Base-by-base conservation (phyloP, 2,329 filamentous ascomycete species). In the Diatrype stigma region DNA sequence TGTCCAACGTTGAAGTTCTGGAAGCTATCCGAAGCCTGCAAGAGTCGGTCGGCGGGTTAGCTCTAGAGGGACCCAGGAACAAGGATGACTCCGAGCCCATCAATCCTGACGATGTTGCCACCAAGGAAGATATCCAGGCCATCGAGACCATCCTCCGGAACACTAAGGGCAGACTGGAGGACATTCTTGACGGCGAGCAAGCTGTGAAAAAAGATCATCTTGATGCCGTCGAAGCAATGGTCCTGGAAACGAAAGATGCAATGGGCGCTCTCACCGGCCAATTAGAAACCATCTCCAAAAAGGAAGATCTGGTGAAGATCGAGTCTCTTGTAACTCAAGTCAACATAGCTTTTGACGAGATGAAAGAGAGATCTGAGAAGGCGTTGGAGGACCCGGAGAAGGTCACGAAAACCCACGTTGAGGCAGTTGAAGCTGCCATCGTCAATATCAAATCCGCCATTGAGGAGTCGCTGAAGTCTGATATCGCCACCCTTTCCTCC, bases 61-160 rank as follows among this genome's bases (percentile, higher is more conserved):
- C 37, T 5, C 21, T 23, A 12, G 52, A 54, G 1, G 63, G n/a
- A n/a, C n/a, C n/a, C n/a, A n/a, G 58, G n/a, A 58, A 63, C 50
- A 62, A 63, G 7, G 56, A 61, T 17, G 55, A 51, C 19, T 65
- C 65, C 5, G 51, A 46, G 22, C 60, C 57, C 2, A n/a, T n/a
- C n/a, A 66, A 60, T 50, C 56, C 34, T 32, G 68, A 51, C 37
- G 82, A 84, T 35, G 67, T 77, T 2, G 85, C 87, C 6, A 84
- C 78, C 30, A 89, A 89, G 64, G 90, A 96, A 58, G 92, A 97
- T 60, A 89, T 92, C 0, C 84, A 93, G 54, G 90, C 90, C 11
- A 92, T 97, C 52, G 93, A 96, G 68, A 95, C 88, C 0, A 84
- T 97, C 46, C 78, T 97, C 12, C 84, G 87, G 40, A 96, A 96